A percentile compares a stretch with the other conserved stretches of the same genome.
These are phyloP conservation scores for Aethionema arabicum DNA, from an alignment of 345 rosid genomes.

Conservation along the genomic window DNA sequence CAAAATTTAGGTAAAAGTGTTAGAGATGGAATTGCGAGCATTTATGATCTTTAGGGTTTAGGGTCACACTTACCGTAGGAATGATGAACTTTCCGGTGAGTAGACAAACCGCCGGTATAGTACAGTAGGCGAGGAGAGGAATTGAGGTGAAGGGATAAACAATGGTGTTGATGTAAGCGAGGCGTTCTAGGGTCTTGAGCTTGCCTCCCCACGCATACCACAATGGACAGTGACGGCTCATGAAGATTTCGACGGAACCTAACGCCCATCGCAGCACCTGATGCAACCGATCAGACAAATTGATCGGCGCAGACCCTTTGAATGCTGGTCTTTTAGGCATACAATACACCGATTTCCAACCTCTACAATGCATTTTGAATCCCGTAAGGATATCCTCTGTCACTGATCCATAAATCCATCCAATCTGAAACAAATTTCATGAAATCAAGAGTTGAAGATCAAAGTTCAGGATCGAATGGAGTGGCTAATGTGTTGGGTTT, in stretches of 20 bases:
- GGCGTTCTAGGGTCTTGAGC: constrained; percentile 83
- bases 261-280: constrained; percentile 98
- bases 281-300: constrained; percentile 87
- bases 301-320: constrained; percentile 94
- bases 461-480: not conserved
- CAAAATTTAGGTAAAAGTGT: not conserved
- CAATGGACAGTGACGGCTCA: constrained; percentile 87
- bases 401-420: constrained; percentile 94
- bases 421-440: constrained; percentile 51
- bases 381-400: constrained; percentile 93
- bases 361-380: constrained; percentile 96
- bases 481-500: not conserved
- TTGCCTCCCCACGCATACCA: constrained; percentile 98
- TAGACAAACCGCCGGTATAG: constrained; percentile 91
- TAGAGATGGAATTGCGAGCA: too few species aligned
- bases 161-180: constrained; percentile 87
- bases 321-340: constrained; percentile 83
- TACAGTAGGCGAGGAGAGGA: constrained; percentile 91
- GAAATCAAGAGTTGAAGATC: not conserved
- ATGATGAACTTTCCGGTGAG: constrained; percentile 93
- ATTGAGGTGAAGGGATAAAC: constrained; percentile 97
- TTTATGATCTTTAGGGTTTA: not conserved
- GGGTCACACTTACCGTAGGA: constrained; percentile 60
- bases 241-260: constrained; percentile 93
- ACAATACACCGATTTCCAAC: constrained; percentile 92